These are phyloP conservation scores for Colletotrichum shisoi DNA, from an alignment of 2,329 filamentous ascomycete genomes.

Conservation along the genomic window DNA sequence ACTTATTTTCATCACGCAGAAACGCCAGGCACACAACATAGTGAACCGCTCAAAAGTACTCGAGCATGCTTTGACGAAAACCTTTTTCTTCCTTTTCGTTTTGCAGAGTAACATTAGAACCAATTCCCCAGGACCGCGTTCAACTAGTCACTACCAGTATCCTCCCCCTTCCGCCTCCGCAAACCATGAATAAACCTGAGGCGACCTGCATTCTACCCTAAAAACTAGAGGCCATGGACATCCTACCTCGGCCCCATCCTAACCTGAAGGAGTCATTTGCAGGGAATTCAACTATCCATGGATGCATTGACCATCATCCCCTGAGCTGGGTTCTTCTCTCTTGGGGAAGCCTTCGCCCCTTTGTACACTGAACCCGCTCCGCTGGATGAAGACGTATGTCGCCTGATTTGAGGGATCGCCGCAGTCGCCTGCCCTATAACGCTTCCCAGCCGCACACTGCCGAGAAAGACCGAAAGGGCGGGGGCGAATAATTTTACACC, in stretches of 20 bases:
- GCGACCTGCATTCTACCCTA: conserved; percentile 22
- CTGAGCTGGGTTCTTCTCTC: conserved; percentile 20
- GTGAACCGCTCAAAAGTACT: neutral
- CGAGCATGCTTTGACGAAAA: neutral
- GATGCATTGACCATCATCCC: conserved; percentile 11
- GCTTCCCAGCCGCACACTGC: conserved; percentile 27
- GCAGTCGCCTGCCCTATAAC: conserved; percentile 20
- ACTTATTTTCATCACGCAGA: neutral
- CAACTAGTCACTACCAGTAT: conserved; percentile 36
- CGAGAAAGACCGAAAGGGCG: neutral
- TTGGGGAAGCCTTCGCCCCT: conserved; percentile 17
- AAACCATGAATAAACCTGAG: conserved; percentile 25
- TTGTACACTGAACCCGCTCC: conserved; percentile 34
- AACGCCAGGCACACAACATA: too few species aligned
- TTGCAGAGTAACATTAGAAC: conserved; percentile 29
- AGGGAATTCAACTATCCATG: conserved; percentile 15
- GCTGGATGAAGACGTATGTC: conserved; percentile 19
- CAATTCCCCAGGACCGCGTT: conserved; percentile 30
- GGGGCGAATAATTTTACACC: conserved; percentile 38
- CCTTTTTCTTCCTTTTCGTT: neutral
- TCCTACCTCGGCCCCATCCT: conserved; percentile 36
- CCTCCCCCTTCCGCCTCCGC: conserved; percentile 20
- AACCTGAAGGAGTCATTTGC: conserved; percentile 28
- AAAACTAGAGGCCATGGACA: conserved; percentile 18
- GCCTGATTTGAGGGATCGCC: conserved; percentile 20